Conservation (phyloP, 768 basidiomycete species). For the Glaciozyma antarctica region DNA sequence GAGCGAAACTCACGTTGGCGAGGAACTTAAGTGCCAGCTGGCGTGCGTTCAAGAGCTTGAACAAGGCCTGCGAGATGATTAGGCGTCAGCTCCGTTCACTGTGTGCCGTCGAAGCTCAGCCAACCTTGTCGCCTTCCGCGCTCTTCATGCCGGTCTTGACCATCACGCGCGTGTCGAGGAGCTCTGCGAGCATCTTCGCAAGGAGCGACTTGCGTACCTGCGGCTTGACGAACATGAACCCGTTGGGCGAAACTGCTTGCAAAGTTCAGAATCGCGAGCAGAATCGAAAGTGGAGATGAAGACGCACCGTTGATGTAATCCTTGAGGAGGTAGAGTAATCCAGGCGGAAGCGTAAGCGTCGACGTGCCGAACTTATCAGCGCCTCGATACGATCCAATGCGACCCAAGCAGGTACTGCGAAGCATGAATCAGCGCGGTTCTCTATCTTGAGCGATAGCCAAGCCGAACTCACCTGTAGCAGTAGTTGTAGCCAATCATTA, state of each 20-base stretch:
- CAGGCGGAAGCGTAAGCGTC: slow-evolving; percentile 58
- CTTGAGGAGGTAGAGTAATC: slow-evolving; percentile 57
- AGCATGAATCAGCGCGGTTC: background rate
- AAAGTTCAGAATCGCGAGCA: background rate
- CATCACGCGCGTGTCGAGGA: slow-evolving; percentile 93
- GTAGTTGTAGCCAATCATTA: slow-evolving; percentile 99
- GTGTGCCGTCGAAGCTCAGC: background rate
- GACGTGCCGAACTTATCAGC: slow-evolving; percentile 74
- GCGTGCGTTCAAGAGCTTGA: slow-evolving; percentile 71
- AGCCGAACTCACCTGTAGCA: slow-evolving; percentile 35
- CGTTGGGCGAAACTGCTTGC: slow-evolving; percentile 76
- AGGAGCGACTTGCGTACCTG: slow-evolving; percentile 74
- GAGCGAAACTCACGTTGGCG: slow-evolving; percentile 51
- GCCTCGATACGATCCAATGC: slow-evolving; percentile 75
- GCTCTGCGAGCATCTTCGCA: slow-evolving; percentile 80
- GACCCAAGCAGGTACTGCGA: slow-evolving; percentile 80
- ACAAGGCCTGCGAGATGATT: slow-evolving; percentile 50
- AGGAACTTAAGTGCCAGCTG: slow-evolving; percentile 92
- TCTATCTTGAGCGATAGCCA: too few relatives aligned
- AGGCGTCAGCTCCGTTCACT: too few relatives aligned
- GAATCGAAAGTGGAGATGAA: too few relatives aligned
- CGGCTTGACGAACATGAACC: slow-evolving; percentile 84
- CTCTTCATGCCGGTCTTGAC: slow-evolving; percentile 93
- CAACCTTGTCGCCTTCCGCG: slow-evolving; percentile 62
- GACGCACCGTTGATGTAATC: slow-evolving; percentile 63